Conservation (phyloP, 257 asterid species). For the Phtheirospermum japonicum region DNA sequence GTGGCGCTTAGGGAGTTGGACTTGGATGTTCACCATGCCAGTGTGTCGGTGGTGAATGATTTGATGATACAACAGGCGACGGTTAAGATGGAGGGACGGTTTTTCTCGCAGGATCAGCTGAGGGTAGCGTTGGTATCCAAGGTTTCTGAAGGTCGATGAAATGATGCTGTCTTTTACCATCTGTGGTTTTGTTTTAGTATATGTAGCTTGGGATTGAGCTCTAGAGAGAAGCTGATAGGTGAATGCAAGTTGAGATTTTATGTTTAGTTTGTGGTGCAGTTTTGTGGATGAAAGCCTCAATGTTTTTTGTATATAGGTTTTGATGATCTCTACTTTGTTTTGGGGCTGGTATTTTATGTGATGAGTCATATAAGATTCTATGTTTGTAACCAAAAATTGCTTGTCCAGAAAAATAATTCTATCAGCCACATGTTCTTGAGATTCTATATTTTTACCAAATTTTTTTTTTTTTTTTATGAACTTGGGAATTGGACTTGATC, state of each 20-base stretch:
- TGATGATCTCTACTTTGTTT: not conserved
- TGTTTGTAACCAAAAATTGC: not conserved
- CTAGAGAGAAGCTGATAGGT: not conserved
- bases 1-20: constrained; percentile 67
- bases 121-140: constrained; percentile 53
- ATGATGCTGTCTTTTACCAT: not conserved
- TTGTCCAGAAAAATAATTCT: too few relatives aligned
- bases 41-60: constrained; percentile 75
- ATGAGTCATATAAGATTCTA: constrained; percentile 6
- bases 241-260: constrained; percentile 17
- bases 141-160: constrained; percentile 32
- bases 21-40: constrained; percentile 78
- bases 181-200: constrained; percentile 6
- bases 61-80: constrained; percentile 86
- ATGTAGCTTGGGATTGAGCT: constrained; percentile 11
- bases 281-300: constrained; percentile 3
- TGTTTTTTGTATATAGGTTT: constrained; percentile 21
- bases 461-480: too few relatives aligned
- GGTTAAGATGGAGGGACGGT: constrained; percentile 69
- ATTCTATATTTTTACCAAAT: too few relatives aligned
- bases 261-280: constrained; percentile 6
- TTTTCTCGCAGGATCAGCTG: constrained; percentile 74
- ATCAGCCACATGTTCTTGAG: too few relatives aligned
- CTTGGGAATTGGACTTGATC: too few relatives aligned
- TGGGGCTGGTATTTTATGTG: constrained; percentile 23